Base-by-base conservation (phyloP, 83 land plant species). In the Picea abies region DNA sequence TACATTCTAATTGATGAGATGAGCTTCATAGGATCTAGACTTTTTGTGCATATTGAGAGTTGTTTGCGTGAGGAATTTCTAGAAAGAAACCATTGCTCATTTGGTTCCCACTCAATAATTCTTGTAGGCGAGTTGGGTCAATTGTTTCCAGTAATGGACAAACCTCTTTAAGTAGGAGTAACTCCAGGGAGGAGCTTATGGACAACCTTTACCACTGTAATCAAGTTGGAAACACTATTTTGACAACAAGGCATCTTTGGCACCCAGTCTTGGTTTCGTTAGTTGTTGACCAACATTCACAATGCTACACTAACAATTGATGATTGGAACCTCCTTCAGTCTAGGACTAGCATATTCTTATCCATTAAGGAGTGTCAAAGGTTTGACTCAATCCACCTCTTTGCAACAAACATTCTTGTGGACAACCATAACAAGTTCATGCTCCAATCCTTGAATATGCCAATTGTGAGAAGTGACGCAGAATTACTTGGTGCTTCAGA, bases 361-460 rank as follows among this genome's bases (percentile, higher is more conserved):
- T 47, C 52, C 0, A 0, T 7, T 1, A 1, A 7, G 8, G 10
- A 47, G 0, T 0, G 0, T 47, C 52, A 8, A 7, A 0, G 0
- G 10, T 47, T 47, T 47, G 52, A 47, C 8, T 47, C 52, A 47
- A 47, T 47, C 52, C 10, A 8, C 10, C 1, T 8, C 0, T 41
- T 41, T 41, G 47, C 47, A 41, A 41, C 6, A 37, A 37, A 37
- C 39, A 37, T 37, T 37, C 1, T 37, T 37, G 39, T 37, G 2
- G 3, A 3, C 3, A 37, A 37, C 39, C 39, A 37, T 37, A 37
- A 37, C 3, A 29, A 0, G 11, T 25, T 3, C 15, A 9, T 67
- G 39, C 39, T 37, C n/a, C 39, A 37, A 37, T 37, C 39, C 39
- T 37, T 37, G 39, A 37, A 37, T 37, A 37, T 37, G 39, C 3